Percentiles rank a stretch among this genome's conserved stretches.
These are phyloP conservation scores for Erodium maritimum DNA, from an alignment of 345 rosid genomes.

Conservation along the genomic window DNA sequence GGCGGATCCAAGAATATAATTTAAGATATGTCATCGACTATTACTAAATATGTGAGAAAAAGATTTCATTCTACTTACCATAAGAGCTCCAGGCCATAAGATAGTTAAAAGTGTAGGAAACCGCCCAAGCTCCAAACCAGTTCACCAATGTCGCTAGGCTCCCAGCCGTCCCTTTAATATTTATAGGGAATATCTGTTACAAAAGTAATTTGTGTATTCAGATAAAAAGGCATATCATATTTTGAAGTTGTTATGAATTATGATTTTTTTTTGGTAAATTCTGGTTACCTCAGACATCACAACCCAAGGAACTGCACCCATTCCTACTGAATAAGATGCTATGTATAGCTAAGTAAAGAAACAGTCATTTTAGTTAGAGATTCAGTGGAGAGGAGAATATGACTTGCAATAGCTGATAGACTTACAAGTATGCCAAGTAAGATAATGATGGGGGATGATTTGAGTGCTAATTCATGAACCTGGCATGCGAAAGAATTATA, in stretches of 20 bases:
- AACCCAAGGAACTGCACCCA: slow-evolving; percentile 99
- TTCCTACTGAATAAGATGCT: slow-evolving; percentile 73
- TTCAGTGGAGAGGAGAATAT: background rate
- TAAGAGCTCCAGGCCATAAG: slow-evolving; percentile 90
- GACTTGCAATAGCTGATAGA: background rate
- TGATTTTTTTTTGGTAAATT: background rate
- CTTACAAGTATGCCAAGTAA: slow-evolving; percentile 74
- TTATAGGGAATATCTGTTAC: slow-evolving; percentile 79
- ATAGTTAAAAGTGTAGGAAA: slow-evolving; percentile 87
- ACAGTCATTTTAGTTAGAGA: background rate
- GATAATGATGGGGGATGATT: slow-evolving; percentile 55
- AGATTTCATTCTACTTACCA: slow-evolving; percentile 26
- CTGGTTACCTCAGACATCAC: slow-evolving; percentile 87
- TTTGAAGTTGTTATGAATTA: background rate
- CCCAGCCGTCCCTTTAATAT: slow-evolving; percentile 86
- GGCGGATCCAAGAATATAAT: too few relatives aligned
- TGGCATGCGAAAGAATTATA: slow-evolving; percentile 10
- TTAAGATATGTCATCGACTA: too few relatives aligned
- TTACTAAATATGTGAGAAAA: background rate
- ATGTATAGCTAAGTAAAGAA: slow-evolving; percentile 46
- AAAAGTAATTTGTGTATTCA: background rate
- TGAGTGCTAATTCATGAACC: slow-evolving; percentile 52
- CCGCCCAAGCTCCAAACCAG: slow-evolving; percentile 94
- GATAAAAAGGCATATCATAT: background rate
- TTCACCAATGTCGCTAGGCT: slow-evolving; percentile 82